Evolutionary conservation across 805 yeast species (phyloP), one percentile per base, ranked within the genome.

Genomic region (Candida tammaniensis): DNA sequence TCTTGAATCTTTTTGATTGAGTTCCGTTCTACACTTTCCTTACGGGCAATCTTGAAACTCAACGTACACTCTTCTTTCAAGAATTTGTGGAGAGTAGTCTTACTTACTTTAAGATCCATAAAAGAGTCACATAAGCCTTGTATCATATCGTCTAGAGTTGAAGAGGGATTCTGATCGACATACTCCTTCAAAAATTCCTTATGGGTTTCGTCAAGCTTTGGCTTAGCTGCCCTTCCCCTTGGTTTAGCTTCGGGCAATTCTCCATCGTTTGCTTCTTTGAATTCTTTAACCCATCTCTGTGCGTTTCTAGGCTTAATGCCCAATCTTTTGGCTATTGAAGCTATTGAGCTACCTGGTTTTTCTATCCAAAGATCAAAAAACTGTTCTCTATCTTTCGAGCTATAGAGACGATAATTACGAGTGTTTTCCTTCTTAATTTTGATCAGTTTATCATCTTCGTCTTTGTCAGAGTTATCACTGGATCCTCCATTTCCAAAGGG

Each of bases 221-320:
- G 32, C 14, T 18, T 30, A 17, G 26, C 32, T 13, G 23, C 12
- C 19, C 10, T 17, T 17, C 40, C 37, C 21, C 37, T 39, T 16
- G 26, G 34, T 30, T 30, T 38, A 7, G 35, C 21, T 4, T 16
- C 12, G 6, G 35, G 35, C 8, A 33, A n/a, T 23, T 36, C 32
- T 18, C 14, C 12, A 16, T 17, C 31, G 17, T 4, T 16, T 5
- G 24, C 20, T 17, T 40, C 38, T 17, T 37, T 40, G 30, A 18
- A 40, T 19, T 36, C 36, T 24, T 21, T 36, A 7, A 39, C 40
- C 43, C 43, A 39, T 24, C 32, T 39, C 30, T 39, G 38, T 11
- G 38, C 36, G 14, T 15, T 33, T 18, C 44, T 28, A 9, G 30
- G 26, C 15, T 24, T 21, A 20, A 35, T 35, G 14, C 42, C 39